Evolutionary conservation across 2,329 filamentous ascomycete species (phyloP).

Genomic region (Colletotrichum godetiae): DNA sequence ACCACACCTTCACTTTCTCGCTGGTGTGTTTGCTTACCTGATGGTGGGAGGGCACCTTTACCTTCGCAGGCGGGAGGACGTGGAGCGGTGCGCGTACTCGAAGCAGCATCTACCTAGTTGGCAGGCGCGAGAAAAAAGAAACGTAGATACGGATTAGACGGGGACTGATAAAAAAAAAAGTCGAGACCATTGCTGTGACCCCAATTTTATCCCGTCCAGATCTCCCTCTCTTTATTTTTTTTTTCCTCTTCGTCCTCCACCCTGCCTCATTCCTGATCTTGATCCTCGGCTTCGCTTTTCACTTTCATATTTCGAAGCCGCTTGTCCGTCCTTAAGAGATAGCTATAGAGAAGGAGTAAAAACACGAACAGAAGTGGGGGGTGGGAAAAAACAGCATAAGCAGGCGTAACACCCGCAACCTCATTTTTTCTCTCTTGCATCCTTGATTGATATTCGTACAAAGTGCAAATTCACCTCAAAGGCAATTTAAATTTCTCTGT

Average conservation of each 20-base stretch:
- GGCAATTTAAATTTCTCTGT: not conserved
- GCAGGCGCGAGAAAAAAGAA: not conserved
- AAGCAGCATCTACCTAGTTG: not conserved
- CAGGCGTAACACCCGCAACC: not conserved
- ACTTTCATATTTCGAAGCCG: not conserved
- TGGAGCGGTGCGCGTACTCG: not conserved
- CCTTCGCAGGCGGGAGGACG: not conserved
- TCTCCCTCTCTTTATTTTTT: slow-evolving; percentile 21
- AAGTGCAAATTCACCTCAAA: no score
- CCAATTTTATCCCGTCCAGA: slow-evolving; percentile 35
- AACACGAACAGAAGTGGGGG: not conserved
- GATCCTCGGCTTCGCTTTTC: slow-evolving; percentile 13
- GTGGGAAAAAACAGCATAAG: not conserved
- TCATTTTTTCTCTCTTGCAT: not conserved
- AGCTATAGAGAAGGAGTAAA: not conserved
- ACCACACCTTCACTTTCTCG: not conserved
- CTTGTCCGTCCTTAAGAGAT: not conserved
- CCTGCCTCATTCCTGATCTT: slow-evolving; percentile 30
- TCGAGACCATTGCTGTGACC: slow-evolving; percentile 26
- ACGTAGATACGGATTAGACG: not conserved
- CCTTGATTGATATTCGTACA: not conserved
- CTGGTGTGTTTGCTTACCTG: not conserved
- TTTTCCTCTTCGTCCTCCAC: slow-evolving; percentile 17
- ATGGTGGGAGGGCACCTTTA: not conserved
- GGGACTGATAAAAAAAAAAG: not conserved